Evolutionary conservation across 1,284 basidiomycete genomes (phyloP).

Genomic region (Lentinula novae-zelandiae): DNA sequence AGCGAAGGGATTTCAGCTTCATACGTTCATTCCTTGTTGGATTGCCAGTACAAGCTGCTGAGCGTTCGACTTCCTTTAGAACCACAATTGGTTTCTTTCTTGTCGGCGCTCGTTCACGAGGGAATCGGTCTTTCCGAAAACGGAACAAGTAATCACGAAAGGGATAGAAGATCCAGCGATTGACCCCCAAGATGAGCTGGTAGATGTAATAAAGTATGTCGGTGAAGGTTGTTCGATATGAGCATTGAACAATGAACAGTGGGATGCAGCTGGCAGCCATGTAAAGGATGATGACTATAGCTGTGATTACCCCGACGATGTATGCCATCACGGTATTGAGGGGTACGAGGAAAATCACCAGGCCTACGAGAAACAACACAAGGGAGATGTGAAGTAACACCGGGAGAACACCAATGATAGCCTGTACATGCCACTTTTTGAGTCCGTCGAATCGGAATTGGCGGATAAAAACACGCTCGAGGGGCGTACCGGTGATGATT

Average conservation of each 20-base stretch:
- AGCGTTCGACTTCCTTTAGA: not conserved
- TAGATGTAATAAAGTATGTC: not conserved
- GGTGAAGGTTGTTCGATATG: not conserved
- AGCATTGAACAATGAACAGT: not conserved
- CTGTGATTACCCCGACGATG: not conserved
- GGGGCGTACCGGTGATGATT: not conserved
- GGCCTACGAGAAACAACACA: slow-evolving; percentile 3
- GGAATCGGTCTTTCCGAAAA: not conserved
- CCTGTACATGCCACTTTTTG: not conserved
- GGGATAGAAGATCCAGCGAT: not conserved
- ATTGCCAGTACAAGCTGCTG: not conserved
- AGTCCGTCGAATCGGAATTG: slow-evolving; percentile 1
- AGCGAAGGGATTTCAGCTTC: not conserved
- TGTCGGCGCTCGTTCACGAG: not conserved
- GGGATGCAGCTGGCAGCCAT: not conserved
- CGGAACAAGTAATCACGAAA: not conserved
- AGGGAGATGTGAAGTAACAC: slow-evolving; percentile 5
- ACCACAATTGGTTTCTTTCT: no score
- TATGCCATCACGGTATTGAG: not conserved
- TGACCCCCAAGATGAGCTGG: not conserved
- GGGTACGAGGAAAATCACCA: slow-evolving; percentile 4
- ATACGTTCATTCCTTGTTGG: not conserved
- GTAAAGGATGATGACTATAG: not conserved
- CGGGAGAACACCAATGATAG: not conserved
- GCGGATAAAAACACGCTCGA: not conserved